Evolutionary conservation across 179 eudicot species (phyloP).

Genomic region (Silene coronaria): DNA sequence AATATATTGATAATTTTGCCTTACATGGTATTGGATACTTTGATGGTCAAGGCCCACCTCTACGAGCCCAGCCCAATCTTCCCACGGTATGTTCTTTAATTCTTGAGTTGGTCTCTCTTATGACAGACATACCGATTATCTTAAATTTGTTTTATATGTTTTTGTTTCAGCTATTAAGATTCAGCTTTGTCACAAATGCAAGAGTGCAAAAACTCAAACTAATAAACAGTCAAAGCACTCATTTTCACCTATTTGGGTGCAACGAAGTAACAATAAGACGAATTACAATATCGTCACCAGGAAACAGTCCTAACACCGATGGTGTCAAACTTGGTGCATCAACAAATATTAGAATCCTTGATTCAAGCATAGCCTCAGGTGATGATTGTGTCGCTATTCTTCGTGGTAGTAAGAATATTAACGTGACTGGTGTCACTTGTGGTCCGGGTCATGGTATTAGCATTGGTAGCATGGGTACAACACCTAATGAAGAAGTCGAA

Average conservation of each 20-base stretch:
- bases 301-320: slow-evolving; percentile 60
- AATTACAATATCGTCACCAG: slow-evolving; percentile 42
- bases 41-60: slow-evolving; percentile 48
- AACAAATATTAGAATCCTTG: slow-evolving; percentile 25
- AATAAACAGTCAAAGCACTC: slow-evolving; percentile 51
- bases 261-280: slow-evolving; percentile 27
- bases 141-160: no score
- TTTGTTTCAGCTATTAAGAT: slow-evolving; percentile 42
- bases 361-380: slow-evolving; percentile 42
- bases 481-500: slow-evolving; percentile 18
- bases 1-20: slow-evolving; percentile 32
- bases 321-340: slow-evolving; percentile 55
- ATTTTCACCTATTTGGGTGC: slow-evolving; percentile 49
- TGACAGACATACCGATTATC: no score
- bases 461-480: slow-evolving; percentile 59
- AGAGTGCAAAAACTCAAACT: slow-evolving; percentile 32
- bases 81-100: slow-evolving; percentile 29
- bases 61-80: slow-evolving; percentile 21
- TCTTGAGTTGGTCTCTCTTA: no score
- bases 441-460: slow-evolving; percentile 90
- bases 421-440: slow-evolving; percentile 32
- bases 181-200: slow-evolving; percentile 48
- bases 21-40: slow-evolving; percentile 50
- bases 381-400: slow-evolving; percentile 71
- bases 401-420: slow-evolving; percentile 34